A percentile compares a stretch with the other conserved stretches of the same genome.
Conservation (phyloP, 306 rosid genomes). For the Cajanus cajan region DNA sequence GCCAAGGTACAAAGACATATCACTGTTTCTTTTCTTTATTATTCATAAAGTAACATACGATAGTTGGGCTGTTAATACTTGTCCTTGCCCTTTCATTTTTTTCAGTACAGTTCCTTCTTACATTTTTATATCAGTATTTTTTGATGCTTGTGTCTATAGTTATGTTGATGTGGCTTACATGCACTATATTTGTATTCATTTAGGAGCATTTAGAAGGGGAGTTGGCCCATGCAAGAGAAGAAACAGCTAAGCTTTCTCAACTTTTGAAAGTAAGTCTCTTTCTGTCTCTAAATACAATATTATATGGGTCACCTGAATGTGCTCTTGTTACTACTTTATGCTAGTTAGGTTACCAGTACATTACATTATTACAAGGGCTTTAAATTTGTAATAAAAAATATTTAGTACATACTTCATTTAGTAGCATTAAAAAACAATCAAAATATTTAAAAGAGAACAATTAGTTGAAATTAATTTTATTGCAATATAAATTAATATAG, state of each 20-base stretch:
- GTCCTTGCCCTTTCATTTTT: not conserved
- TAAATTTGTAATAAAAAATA: not conserved
- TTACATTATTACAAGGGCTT: not conserved
- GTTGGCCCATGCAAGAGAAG: constrained; percentile 65
- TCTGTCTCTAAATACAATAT: not conserved
- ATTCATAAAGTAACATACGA: not conserved
- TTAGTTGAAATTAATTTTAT: not conserved
- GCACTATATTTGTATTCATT: not conserved
- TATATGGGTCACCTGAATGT: not conserved
- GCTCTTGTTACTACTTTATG: not conserved
- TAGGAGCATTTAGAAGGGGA: constrained; percentile 81
- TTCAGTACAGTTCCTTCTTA: not conserved
- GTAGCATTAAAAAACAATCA: not conserved
- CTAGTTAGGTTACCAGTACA: not conserved
- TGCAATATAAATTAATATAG: not conserved
- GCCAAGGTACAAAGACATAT: constrained; percentile 60
- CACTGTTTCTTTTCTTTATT: constrained; percentile 1
- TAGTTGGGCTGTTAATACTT: not conserved
- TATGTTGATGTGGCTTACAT: not conserved
- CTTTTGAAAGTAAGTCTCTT: constrained; percentile 49
- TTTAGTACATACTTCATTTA: not conserved
- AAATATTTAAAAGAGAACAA: not conserved
- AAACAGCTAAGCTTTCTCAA: constrained; percentile 52
- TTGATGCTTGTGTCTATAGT: not conserved
- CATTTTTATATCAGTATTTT: not conserved